Evolutionary conservation across 805 yeast species (phyloP).

Genomic region (Nakazawaea pomicola): DNA sequence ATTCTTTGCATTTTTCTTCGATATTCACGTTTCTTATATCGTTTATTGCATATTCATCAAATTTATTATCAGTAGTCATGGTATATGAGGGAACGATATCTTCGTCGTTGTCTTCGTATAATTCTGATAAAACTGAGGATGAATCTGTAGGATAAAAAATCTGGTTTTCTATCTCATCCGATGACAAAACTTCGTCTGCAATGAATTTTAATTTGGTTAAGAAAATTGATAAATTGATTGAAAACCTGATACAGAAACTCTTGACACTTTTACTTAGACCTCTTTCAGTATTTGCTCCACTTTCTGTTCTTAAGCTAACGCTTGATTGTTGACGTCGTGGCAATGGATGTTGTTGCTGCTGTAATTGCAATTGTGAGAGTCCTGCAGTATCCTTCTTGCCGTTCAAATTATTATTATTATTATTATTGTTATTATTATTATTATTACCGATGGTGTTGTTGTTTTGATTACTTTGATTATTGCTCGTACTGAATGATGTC

Average conservation of each 20-base stretch:
- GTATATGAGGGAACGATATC: constrained; percentile 13
- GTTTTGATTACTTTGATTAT: not conserved
- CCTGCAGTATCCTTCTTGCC: too few relatives aligned
- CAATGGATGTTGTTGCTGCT: not conserved
- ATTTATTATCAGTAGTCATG: constrained; percentile 4
- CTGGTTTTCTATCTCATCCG: constrained; percentile 46
- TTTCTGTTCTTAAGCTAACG: not conserved
- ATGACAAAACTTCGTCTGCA: constrained; percentile 43
- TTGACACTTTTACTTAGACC: constrained; percentile 20
- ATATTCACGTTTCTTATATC: constrained; percentile 15
- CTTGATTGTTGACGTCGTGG: not conserved
- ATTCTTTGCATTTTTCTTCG: constrained; percentile 29
- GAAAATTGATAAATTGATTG: constrained; percentile 32
- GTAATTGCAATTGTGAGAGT: too few relatives aligned
- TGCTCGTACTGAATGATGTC: constrained; percentile 2
- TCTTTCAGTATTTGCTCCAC: constrained; percentile 12
- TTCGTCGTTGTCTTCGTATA: constrained; percentile 22
- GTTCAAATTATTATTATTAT: too few relatives aligned
- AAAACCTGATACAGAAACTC: constrained; percentile 32
- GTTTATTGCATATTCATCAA: not conserved
- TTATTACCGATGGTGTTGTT: not conserved
- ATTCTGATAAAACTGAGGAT: constrained; percentile 22
- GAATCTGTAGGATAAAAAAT: constrained; percentile 39
- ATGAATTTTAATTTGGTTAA: constrained; percentile 31
- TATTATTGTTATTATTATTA: not conserved